Evolutionary conservation across 2,329 filamentous ascomycete genomes (phyloP).

Genomic region (Fusarium robinianum): DNA sequence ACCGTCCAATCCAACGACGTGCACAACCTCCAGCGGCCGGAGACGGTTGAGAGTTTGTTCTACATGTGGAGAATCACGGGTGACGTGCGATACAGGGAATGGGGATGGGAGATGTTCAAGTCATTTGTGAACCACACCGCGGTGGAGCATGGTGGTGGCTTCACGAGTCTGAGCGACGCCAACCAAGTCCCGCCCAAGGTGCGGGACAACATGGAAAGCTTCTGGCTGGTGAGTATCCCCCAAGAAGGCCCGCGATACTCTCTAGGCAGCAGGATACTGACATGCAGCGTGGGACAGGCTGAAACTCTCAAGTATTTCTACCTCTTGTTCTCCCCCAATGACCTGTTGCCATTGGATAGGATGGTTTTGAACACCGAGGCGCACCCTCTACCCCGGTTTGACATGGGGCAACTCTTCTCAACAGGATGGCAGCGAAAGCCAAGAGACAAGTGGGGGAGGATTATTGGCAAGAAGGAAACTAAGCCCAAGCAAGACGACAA

Average conservation of each 20-base stretch:
- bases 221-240: conserved; percentile 78
- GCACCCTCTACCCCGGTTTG: conserved; percentile 85
- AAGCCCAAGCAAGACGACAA: conserved; percentile 22
- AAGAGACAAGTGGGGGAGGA: conserved; percentile 52
- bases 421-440: conserved; percentile 81
- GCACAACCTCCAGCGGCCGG: conserved; percentile 93
- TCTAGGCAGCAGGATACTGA: conserved; percentile 13
- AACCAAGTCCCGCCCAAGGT: conserved; percentile 68
- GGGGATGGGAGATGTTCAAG: conserved; percentile 99
- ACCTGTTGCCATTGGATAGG: conserved; percentile 81
- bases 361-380: conserved; percentile 96
- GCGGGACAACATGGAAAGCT: conserved; percentile 97
- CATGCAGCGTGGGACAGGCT: conserved; percentile 58
- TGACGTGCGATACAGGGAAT: conserved; percentile 85
- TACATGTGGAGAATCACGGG: conserved; percentile 99
- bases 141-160: conserved; percentile 77
- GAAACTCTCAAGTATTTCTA: conserved; percentile 99
- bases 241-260: not conserved
- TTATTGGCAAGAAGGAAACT: conserved; percentile 33
- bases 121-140: conserved; percentile 85
- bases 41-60: conserved; percentile 94
- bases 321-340: conserved; percentile 83
- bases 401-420: conserved; percentile 74
- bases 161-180: conserved; percentile 79
- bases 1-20: conserved; percentile 78